Base-by-base conservation (phyloP, 1,139 yeast genomes). In the Yamadazyma pseudoaaseri region DNA sequence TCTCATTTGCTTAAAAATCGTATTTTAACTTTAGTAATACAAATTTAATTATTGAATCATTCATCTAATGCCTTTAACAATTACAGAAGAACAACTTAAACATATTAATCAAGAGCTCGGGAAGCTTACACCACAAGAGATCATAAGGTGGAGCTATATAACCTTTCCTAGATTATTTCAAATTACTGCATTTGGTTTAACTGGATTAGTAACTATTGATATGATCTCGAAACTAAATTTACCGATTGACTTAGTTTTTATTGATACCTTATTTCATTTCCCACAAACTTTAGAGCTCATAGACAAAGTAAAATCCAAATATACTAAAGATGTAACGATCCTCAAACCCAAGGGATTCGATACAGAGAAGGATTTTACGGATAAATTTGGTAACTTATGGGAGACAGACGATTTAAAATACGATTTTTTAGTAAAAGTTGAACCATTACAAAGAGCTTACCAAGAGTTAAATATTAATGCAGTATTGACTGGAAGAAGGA, bases 181-280 rank as follows among this genome's bases (percentile, higher is more conserved):
- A 58, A 89, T 96, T 3, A 87, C 97, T 0, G 97, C 97, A 2
- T 87, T 90, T 60, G 98, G 98, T 0, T 70, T 92, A 27, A 86
- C 96, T 1, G 98, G 98, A 0, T 63, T 90, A 39, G 96, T 84
- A 16, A 89, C 92, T 10, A 68, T 86, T 22, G 97, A 90, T 56
- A 84, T 90, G 74, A 63, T 90, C 26, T 71, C 85, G n/a, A 79
- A 79, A 52, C 48, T 81, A 34, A 48, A 46, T 10, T 70, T 72
- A 46, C 71, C 80, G 1, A 71, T 86, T 8, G 95, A 89, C 38
- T 68, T 90, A 38, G 83, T 92, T 4, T 92, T 90, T 53, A 70
- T 90, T 30, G 97, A 92, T 55, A 92, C 98, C 0, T 66, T 92
- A 39, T 86, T 90, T 55, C 97, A 90, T 56, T 92, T 92, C 67